Conservation (phyloP, 2,329 filamentous ascomycete genomes). For the Aureobasidium sp. region DNA sequence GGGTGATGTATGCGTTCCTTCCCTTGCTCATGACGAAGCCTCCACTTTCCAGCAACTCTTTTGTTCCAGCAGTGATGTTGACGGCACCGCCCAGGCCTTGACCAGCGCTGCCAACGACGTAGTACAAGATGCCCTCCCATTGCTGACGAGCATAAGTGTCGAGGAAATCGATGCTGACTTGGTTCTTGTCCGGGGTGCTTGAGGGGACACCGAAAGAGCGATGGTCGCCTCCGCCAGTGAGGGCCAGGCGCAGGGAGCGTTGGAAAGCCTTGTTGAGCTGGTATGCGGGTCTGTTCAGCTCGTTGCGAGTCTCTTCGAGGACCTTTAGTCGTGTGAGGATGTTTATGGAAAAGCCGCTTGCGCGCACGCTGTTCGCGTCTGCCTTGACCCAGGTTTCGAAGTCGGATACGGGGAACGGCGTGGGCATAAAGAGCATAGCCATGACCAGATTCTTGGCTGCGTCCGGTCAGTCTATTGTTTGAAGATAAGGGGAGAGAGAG, state of each 20-base stretch:
- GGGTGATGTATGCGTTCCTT: conserved; percentile 64
- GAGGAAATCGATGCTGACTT: conserved; percentile 62
- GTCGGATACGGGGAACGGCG: conserved; percentile 67
- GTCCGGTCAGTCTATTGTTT: neutral
- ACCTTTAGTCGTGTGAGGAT: conserved; percentile 83
- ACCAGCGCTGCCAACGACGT: conserved; percentile 74
- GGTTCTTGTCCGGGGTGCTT: conserved; percentile 49
- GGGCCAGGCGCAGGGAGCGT: conserved; percentile 70
- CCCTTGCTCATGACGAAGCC: conserved; percentile 57
- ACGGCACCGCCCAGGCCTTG: conserved; percentile 39
- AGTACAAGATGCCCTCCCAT: conserved; percentile 95
- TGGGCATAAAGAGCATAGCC: conserved; percentile 84
- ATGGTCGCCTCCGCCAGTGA: conserved; percentile 78
- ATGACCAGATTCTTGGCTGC: conserved; percentile 91
- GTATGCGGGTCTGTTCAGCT: conserved; percentile 56
- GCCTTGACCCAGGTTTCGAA: conserved; percentile 81
- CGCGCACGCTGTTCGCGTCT: conserved; percentile 32
- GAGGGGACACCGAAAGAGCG: conserved; percentile 88
- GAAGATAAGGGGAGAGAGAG: too few species aligned
- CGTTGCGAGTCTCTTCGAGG: conserved; percentile 49
- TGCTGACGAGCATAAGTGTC: conserved; percentile 79
- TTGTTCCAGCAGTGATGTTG: conserved; percentile 60
- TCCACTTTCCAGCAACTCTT: conserved; percentile 71
- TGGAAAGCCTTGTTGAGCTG: conserved; percentile 74
- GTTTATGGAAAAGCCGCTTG: conserved; percentile 75